A percentile compares a stretch with the other conserved stretches of the same genome.
phyloP scores from a whole-genome alignment of 2,329 filamentous ascomycete genomes.

The Arthrobotrys musiformis region DNA sequence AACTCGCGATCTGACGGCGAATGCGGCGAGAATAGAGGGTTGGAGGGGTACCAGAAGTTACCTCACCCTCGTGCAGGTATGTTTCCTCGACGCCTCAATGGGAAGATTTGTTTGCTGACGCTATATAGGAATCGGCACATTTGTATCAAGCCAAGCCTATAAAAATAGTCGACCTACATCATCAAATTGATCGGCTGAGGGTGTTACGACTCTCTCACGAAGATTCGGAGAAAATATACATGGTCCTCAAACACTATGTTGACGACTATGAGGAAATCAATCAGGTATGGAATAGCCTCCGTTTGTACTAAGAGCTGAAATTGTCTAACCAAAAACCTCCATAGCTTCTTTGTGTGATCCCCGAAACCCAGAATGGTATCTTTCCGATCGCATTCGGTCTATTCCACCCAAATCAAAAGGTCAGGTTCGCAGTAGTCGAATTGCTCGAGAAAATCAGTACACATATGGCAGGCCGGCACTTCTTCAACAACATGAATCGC shows the following conservation, averaged over 20 bases:
- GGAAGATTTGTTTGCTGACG: constrained; percentile 61
- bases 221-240: constrained; percentile 84
- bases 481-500: constrained; percentile 85
- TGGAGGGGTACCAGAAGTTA: constrained; percentile 97
- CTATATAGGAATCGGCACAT: constrained; percentile 72
- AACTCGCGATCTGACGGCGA: constrained; percentile 86
- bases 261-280: constrained; percentile 86
- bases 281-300: constrained; percentile 60
- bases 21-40: constrained; percentile 91
- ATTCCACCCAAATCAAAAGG: constrained; percentile 86
- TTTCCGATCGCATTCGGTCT: constrained; percentile 92
- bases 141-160: constrained; percentile 74
- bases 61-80: constrained; percentile 89
- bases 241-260: constrained; percentile 79
- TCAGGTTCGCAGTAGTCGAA: constrained; percentile 79
- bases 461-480: constrained; percentile 88
- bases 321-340: constrained; percentile 50
- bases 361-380: constrained; percentile 84
- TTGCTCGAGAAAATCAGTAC: constrained; percentile 82
- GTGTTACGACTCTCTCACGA: constrained; percentile 79
- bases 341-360: constrained; percentile 80
- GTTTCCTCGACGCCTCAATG: constrained; percentile 53
- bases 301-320: constrained; percentile 53
- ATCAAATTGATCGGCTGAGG: constrained; percentile 90
- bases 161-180: constrained; percentile 85